Evolutionary conservation across 1,139 yeast species (phyloP).

Genomic region (Magnusiomyces magnusii): DNA sequence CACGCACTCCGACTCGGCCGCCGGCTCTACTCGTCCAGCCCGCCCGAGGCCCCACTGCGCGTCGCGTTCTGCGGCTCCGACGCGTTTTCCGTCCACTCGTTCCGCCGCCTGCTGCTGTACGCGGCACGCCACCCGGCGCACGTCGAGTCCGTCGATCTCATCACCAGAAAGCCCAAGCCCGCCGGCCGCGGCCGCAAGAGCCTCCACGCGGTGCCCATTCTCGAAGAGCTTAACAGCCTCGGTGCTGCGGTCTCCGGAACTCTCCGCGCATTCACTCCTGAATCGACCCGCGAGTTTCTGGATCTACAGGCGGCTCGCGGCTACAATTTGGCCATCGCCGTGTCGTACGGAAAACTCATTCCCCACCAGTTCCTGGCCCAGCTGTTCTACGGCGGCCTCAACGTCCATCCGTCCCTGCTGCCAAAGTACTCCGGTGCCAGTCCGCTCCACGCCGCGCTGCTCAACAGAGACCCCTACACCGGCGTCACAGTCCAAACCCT

Average conservation of each 20-base stretch:
- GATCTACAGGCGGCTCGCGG: constrained; percentile 25
- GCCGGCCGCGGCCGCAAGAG: constrained; percentile 57
- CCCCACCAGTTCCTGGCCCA: constrained; percentile 49
- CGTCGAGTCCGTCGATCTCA: constrained; percentile 48
- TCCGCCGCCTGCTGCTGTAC: constrained; percentile 41
- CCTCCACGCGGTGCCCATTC: constrained; percentile 49
- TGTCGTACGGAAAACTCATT: constrained; percentile 77
- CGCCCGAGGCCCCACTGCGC: constrained; percentile 21
- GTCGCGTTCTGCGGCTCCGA: constrained; percentile 82
- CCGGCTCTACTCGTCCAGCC: background rate
- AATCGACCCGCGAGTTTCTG: constrained; percentile 41
- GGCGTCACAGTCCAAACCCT: constrained; percentile 89
- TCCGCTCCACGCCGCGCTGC: constrained; percentile 74
- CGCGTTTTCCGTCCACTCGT: constrained; percentile 55
- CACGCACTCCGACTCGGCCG: too few species aligned
- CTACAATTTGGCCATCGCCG: constrained; percentile 72
- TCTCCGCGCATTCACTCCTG: constrained; percentile 11
- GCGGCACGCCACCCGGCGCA: constrained; percentile 28
- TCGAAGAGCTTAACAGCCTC: constrained; percentile 32
- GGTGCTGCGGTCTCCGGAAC: constrained; percentile 12
- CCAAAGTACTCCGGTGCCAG: constrained; percentile 86
- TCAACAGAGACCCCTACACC: constrained; percentile 53
- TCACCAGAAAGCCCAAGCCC: constrained; percentile 60
- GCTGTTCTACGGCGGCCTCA: constrained; percentile 61
- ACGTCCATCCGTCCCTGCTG: constrained; percentile 86